Evolutionary conservation across 371 early-diverging fungal genomes (phyloP).

Genomic region (Smittium culicis): DNA sequence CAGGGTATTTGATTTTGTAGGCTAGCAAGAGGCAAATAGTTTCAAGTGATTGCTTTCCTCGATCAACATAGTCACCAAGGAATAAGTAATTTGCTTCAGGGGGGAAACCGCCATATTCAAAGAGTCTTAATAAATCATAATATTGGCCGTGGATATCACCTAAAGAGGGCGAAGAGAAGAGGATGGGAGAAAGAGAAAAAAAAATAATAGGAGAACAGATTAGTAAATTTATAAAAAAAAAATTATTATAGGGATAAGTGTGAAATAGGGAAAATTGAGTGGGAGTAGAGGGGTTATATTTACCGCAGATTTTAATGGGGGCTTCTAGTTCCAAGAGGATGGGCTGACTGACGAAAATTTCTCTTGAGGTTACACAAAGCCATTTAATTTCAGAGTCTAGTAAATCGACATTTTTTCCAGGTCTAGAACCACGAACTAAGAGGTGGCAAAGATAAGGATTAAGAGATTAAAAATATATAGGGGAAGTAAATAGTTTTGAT

Average conservation of each 20-base stretch:
- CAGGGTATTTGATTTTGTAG: constrained; percentile 90
- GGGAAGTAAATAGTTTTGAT: too few relatives aligned
- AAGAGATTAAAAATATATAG: neutral
- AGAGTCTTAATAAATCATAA: constrained; percentile 82
- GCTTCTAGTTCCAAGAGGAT: constrained; percentile 87
- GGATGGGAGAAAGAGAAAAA: neutral
- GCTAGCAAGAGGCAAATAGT: constrained; percentile 59
- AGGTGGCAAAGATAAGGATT: constrained; percentile 1
- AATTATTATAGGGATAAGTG: neutral
- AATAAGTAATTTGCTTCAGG: constrained; percentile 86
- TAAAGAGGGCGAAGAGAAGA: constrained; percentile 1
- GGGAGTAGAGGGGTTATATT: neutral
- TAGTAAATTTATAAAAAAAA: neutral
- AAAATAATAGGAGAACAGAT: neutral
- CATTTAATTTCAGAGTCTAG: constrained; percentile 55
- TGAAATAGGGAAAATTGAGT: neutral
- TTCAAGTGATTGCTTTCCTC: constrained; percentile 82
- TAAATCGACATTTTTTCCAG: constrained; percentile 52
- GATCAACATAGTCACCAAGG: constrained; percentile 92
- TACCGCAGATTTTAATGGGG: constrained; percentile 89
- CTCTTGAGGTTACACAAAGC: constrained; percentile 66
- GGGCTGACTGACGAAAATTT: constrained; percentile 86
- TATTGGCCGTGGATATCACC: constrained; percentile 96
- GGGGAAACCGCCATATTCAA: constrained; percentile 86
- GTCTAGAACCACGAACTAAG: constrained; percentile 80